Conservation (phyloP, 2,329 filamentous ascomycete genomes). For the Colletotrichum eleusines region DNA sequence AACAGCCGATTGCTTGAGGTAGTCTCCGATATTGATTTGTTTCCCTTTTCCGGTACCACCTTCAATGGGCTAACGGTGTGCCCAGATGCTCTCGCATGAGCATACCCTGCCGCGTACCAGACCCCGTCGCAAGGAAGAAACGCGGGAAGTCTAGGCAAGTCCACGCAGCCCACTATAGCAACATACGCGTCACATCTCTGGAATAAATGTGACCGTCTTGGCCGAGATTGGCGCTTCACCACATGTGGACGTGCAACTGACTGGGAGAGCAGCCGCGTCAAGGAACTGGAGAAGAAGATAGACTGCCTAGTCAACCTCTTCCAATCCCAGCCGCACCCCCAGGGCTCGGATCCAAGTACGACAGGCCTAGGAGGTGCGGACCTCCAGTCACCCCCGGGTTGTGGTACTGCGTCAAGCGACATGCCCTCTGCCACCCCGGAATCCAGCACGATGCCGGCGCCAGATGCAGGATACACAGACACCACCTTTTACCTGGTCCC, state of each 20-base stretch:
- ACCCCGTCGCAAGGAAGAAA: slow-evolving; percentile 50
- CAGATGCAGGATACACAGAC: background rate
- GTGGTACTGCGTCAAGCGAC: background rate
- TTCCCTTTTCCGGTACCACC: background rate
- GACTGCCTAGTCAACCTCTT: slow-evolving; percentile 55
- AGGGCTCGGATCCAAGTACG: background rate
- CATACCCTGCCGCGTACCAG: slow-evolving; percentile 51
- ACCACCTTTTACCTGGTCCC: slow-evolving; percentile 47
- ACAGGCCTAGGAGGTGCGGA: background rate
- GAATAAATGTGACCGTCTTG: background rate
- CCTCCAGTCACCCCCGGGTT: background rate
- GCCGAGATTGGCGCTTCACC: no score
- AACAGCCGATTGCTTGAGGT: slow-evolving; percentile 47
- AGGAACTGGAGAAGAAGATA: slow-evolving; percentile 55
- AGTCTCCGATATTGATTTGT: background rate
- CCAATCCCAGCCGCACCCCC: slow-evolving; percentile 46
- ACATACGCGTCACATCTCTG: background rate
- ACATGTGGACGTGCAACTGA: background rate
- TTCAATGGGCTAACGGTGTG: background rate
- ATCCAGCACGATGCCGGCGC: background rate
- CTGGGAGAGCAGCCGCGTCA: slow-evolving; percentile 48
- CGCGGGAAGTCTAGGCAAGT: slow-evolving; percentile 54
- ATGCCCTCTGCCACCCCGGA: background rate
- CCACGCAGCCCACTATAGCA: background rate
- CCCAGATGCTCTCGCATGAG: slow-evolving; percentile 52